Conservation (phyloP, 345 rosid genomes). For the Cardamine occulta region DNA sequence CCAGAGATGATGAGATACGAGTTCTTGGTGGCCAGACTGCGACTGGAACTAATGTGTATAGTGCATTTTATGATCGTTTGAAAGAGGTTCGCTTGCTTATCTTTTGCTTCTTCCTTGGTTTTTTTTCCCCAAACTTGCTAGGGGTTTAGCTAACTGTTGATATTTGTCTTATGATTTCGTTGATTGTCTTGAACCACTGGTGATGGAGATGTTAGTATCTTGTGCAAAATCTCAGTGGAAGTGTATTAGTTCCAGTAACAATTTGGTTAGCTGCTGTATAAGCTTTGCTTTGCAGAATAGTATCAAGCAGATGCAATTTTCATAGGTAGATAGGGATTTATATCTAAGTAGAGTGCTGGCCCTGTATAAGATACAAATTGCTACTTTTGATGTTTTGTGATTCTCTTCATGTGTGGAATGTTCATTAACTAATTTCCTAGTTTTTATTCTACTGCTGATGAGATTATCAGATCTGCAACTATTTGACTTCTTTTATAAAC, state of each 20-base stretch:
- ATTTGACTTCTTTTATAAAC: neutral
- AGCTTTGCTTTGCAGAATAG: neutral
- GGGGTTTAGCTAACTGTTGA: neutral
- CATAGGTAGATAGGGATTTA: neutral
- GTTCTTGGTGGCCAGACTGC: slow-evolving; percentile 93
- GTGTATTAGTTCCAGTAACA: neutral
- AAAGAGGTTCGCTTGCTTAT: slow-evolving; percentile 64
- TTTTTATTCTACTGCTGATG: neutral
- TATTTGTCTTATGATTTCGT: slow-evolving; percentile 4
- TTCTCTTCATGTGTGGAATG: slow-evolving; percentile 2
- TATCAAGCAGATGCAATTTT: neutral
- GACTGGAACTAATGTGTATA: slow-evolving; percentile 69
- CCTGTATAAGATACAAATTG: neutral
- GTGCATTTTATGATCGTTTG: slow-evolving; percentile 87
- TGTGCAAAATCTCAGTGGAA: neutral
- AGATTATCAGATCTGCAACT: neutral
- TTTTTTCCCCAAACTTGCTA: too few species aligned
- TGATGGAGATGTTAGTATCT: slow-evolving; percentile 3
- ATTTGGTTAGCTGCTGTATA: neutral
- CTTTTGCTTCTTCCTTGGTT: too few species aligned
- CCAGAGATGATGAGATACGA: slow-evolving; percentile 92
- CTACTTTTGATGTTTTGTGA: neutral
- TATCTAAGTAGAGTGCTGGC: slow-evolving; percentile 1
- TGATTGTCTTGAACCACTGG: neutral
- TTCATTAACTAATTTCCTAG: neutral